Evolutionary conservation across 257 asterid genomes (phyloP), one percentile per base, ranked within the genome.

Genomic region (Rehmannia glutinosa): DNA sequence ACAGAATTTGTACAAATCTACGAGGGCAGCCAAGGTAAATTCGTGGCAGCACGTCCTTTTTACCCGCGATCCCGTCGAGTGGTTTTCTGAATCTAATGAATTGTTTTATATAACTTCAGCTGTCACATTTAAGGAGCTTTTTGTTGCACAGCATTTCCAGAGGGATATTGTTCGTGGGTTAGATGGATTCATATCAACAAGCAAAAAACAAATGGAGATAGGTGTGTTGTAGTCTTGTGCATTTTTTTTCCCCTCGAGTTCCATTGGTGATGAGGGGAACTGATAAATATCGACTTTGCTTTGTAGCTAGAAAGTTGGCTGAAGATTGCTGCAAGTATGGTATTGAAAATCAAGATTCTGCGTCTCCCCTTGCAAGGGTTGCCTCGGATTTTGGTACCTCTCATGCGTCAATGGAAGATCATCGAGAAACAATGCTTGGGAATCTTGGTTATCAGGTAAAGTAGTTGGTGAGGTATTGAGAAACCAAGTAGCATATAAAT

Each of bases 141-240:
- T 86, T 84, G 83, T 77, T 85, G 78, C 80, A 74, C 99, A 93
- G 99, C 99, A 93, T 86, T 93, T 90, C 83, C 99, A 93, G 92
- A 85, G 85, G 76, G 97, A 90, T 81, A 84, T 93, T 53, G 90
- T 87, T 57, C 97, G 92, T 36, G 88, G 95, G 10, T 81, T 93
- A 62, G 96, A 93, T 69, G 99, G 96, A 73, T 81, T 75, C 70
- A 53, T 90, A 47, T 82, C 87, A 23, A 60, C 83, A 28, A 85
- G 87, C 88, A 87, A 81, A 81, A 93, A 86, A 60, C 95, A 90
- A 82, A 88, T 82, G 91, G 90, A 90, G 74, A 82, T 88, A 78
- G 94, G 99, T 90, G 60, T 66, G 84, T 55, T n/a, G 2, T 6
- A 27, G 23, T 30, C 1, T 3, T 55, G 2, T 30, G n/a, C n/a